Base-by-base conservation (phyloP, 495 filamentous ascomycete species). In the Aspergillus cristatus region DNA sequence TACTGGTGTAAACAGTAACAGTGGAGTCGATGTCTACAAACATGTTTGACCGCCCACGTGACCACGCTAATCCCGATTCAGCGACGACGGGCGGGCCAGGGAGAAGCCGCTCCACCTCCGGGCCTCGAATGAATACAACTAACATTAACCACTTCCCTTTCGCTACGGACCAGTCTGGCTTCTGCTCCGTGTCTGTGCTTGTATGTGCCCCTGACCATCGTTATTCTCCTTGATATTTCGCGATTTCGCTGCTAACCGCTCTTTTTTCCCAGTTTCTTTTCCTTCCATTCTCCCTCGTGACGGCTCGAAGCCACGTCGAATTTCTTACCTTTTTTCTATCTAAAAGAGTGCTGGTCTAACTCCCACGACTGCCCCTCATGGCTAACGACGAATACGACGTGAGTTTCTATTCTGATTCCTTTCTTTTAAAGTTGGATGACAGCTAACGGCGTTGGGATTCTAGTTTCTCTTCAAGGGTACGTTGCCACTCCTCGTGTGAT, bases 341-440 rank as follows among this genome's bases (percentile, higher is more conserved):
- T 42, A 26, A 32, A 30, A 18, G 22, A 26, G 43, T 44, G 45
- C 48, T 54, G 42, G 26, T 15, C 32, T 37, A 49, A 50, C 50
- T 50, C 46, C 44, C 47, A 31, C 31, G 46, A 47, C 34, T 35
- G 34, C 34, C 34, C 35, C 26, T 41, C 40, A 99, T 99, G 93
- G 93, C 93, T 53, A 99, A 99, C 79, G 93, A 99, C 71, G 93
- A 99, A 72, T 97, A 99, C 68, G 91, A 99, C 83, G 91, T 98
- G 68, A 77, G 93, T 73, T 20, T 32, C 17, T 26, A 30, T 28
- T 34, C 15, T 26, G 7, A 11, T 36, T 18, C 30, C 42, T 25
- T 24, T n/a, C 8, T 16, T 7, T 12, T 13, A 28, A 13, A 16
- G 12, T 39, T 36, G 17, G 31, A 31, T 30, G 29, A 38, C 34